Evolutionary conservation across 768 basidiomycete species (phyloP), one percentile per base, ranked within the genome.

Genomic region (Tulasnella sp.): DNA sequence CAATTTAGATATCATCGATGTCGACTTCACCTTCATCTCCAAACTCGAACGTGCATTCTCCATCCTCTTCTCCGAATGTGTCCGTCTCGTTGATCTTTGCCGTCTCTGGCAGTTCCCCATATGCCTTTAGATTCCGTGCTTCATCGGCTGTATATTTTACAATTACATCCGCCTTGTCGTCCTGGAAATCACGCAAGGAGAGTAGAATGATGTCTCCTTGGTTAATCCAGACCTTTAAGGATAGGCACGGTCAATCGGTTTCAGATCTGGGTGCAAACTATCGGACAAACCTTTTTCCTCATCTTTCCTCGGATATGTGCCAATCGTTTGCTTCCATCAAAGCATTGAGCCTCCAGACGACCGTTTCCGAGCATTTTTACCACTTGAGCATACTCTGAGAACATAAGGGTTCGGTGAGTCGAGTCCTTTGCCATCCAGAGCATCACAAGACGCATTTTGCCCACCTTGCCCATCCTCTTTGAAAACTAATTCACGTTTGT

Each of bases 321-420:
- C 65, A 98, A 71, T 62, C 95, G 74, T 69, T 95, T 96, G 75
- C 93, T 91, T 25, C 95, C 93, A 65, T 99, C 95, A 63, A 98
- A 96, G 70, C 93, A 98, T 61, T 82, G 77, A 2, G 92, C 93
- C 71, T 96, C 93, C 53, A 99, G 69, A 35, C 92, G 82, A 16
- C 95, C 93, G 63, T 99, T 99, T 27, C 95, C 95, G 37, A 99
- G 75, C 95, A 99, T 99, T 72, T 98, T 99, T 48, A 70, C 81
- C 45, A 98, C 95, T 66, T 98, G 95, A 13, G 90, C 95, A 66
- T 99, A 99, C 67, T 98, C 91, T 73, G 58, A 7, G 33, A n/a
- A 27, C 28, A n/a, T 37, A 42, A 28, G 24, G 16, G 16, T 33
- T 12, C 15, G 4, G 13, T n/a, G 33, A 2, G 41, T 40, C 22